Percentiles rank a stretch among this genome's conserved stretches.
phyloP scores from a whole-genome alignment of 2,329 filamentous ascomycete genomes.

The Monosporascus sp. region DNA sequence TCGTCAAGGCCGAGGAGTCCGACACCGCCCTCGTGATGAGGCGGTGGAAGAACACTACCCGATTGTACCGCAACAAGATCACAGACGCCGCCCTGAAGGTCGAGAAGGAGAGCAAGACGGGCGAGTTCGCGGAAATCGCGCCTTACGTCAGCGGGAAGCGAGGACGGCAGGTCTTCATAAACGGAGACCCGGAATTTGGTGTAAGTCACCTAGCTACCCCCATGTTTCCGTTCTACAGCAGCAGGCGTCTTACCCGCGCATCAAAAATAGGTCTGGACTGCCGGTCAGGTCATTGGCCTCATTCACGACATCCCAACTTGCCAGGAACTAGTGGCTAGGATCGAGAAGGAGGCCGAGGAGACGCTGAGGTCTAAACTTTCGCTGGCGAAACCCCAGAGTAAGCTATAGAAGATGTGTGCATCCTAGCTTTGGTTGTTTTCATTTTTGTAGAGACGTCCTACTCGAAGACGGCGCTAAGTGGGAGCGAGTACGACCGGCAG shows the following conservation, averaged over 20 bases:
- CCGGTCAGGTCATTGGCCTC: conserved; percentile 87
- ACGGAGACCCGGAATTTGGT: conserved; percentile 84
- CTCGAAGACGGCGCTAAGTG: no score
- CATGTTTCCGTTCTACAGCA: background rate
- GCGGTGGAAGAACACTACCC: conserved; percentile 87
- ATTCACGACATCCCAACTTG: conserved; percentile 82
- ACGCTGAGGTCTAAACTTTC: conserved; percentile 55
- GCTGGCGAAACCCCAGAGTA: conserved; percentile 52
- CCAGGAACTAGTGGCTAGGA: conserved; percentile 61
- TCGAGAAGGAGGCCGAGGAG: conserved; percentile 71
- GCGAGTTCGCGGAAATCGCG: conserved; percentile 85
- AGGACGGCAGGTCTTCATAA: conserved; percentile 85
- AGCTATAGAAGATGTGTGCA: conserved; percentile 40
- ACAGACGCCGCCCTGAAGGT: conserved; percentile 73
- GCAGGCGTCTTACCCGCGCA: background rate
- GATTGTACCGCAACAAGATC: conserved; percentile 88
- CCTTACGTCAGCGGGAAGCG: conserved; percentile 85
- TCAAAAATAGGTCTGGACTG: conserved; percentile 76
- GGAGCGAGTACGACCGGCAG: no score
- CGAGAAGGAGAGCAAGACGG: conserved; percentile 75
- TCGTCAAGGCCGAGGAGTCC: conserved; percentile 82
- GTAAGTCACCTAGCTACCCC: conserved; percentile 48
- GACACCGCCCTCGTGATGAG: conserved; percentile 85
- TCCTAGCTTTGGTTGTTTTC: conserved; percentile 1
- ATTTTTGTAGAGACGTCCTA: no score